phyloP scores from a whole-genome alignment of 176 grass and related monocot genomes.

The Phoenix dactylifera region DNA sequence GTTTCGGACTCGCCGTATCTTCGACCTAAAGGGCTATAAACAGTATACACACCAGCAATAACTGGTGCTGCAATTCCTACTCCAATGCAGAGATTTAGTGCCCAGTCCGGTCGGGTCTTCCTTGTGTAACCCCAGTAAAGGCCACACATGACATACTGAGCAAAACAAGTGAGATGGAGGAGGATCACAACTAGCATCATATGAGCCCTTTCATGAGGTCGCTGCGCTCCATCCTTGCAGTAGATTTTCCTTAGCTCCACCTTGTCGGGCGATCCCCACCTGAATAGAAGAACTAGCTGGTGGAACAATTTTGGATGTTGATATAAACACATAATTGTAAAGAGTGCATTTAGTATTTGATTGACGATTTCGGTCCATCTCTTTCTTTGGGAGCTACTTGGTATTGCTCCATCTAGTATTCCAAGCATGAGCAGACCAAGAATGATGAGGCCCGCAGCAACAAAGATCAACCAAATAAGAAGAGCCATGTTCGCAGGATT shows the following conservation, averaged over 20 bases:
- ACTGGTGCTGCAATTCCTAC: constrained; percentile 40
- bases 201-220: constrained; percentile 44
- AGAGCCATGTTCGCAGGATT: constrained; percentile 65
- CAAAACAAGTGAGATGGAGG: constrained; percentile 60
- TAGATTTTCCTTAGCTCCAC: constrained; percentile 43
- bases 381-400: constrained; percentile 44
- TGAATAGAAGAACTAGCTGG: constrained; percentile 63
- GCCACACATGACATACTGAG: constrained; percentile 67
- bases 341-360: constrained; percentile 94
- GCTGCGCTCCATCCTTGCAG: constrained; percentile 44
- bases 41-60: constrained; percentile 46
- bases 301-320: constrained; percentile 79
- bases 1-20: constrained; percentile 12
- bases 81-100: constrained; percentile 63
- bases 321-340: constrained; percentile 97
- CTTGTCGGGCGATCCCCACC: constrained; percentile 46
- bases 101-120: constrained; percentile 47
- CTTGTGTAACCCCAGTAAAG: constrained; percentile 75
- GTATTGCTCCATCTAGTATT: constrained; percentile 55
- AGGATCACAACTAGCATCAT: constrained; percentile 50
- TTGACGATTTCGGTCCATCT: constrained; percentile 75
- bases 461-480: constrained; percentile 61
- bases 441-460: constrained; percentile 45
- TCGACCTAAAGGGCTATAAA: constrained; percentile 48
- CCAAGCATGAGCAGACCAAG: constrained; percentile 55